Percentiles rank a stretch among this genome's conserved stretches.
These are phyloP conservation scores for Russula griseocarnosa DNA, from an alignment of 768 basidiomycete species.

Conservation along the genomic window DNA sequence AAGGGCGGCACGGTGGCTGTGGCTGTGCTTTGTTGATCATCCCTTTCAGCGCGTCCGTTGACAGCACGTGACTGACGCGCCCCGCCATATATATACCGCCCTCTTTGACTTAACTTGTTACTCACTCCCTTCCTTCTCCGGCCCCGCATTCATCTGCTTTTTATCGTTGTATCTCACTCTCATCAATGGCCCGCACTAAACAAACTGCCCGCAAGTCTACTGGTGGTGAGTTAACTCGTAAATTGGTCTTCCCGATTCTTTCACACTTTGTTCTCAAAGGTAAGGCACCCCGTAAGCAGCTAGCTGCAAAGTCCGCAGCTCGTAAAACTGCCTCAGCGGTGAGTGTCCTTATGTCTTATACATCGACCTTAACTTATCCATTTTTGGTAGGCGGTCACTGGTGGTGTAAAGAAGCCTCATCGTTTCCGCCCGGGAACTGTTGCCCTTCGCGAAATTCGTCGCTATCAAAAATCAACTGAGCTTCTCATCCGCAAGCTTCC, in stretches of 20 bases:
- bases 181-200: conserved; percentile 69
- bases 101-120: neutral
- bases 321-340: conserved; percentile 54
- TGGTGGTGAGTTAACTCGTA: conserved; percentile 50
- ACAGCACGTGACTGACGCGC: conserved; percentile 24
- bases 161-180: neutral
- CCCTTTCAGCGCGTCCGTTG: conserved; percentile 9
- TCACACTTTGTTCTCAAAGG: conserved; percentile 35
- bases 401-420: conserved; percentile 97
- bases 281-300: conserved; percentile 81
- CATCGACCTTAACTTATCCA: conserved; percentile 48
- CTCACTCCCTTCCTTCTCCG: conserved; percentile 7
- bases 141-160: neutral
- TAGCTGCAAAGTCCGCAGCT: conserved; percentile 69
- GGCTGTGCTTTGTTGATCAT: conserved; percentile 27
- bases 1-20: conserved; percentile 2
- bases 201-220: conserved; percentile 89
- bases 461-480: conserved; percentile 92
- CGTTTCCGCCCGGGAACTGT: conserved; percentile 87
- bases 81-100: conserved; percentile 38
- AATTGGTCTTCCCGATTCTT: neutral
- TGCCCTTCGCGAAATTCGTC: conserved; percentile 88
- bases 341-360: neutral
- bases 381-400: conserved; percentile 53
- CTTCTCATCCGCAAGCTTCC: conserved; percentile 89